phyloP scores from a whole-genome alignment of 768 basidiomycete species.

The Sporobolomyces pararoseus region DNA sequence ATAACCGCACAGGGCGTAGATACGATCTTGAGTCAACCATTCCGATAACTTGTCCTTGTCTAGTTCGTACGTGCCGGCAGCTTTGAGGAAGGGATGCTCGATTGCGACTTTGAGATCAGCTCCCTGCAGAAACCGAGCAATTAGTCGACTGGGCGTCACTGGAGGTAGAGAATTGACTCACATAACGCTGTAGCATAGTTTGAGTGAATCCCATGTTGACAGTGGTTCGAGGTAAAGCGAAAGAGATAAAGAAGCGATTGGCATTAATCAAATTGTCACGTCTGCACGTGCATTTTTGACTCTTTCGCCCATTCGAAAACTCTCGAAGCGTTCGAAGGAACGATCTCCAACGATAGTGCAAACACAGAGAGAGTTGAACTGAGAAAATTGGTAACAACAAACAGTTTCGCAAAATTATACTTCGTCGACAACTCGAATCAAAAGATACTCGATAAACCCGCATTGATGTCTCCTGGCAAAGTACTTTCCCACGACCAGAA shows the following conservation, averaged over 20 bases:
- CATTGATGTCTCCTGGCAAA: constrained; percentile 21
- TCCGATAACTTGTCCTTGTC: constrained; percentile 55
- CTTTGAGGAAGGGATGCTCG: constrained; percentile 59
- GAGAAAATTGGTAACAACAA: too few relatives aligned
- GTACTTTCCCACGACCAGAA: constrained; percentile 27
- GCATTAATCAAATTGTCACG: background rate
- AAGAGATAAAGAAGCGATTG: background rate
- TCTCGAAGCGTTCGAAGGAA: too few relatives aligned
- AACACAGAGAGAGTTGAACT: too few relatives aligned
- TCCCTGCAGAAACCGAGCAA: background rate
- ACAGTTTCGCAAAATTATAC: background rate
- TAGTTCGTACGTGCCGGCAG: constrained; percentile 59
- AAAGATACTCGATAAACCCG: constrained; percentile 6
- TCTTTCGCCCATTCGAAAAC: too few relatives aligned
- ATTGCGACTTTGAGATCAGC: constrained; percentile 52
- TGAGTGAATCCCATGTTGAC: constrained; percentile 4
- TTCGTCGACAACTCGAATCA: background rate
- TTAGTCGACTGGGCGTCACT: background rate
- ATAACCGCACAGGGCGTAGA: constrained; percentile 71
- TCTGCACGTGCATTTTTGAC: too few relatives aligned
- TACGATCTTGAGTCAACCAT: constrained; percentile 69
- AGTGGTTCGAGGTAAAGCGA: background rate
- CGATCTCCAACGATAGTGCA: too few relatives aligned
- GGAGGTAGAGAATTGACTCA: background rate
- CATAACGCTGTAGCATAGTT: constrained; percentile 31